Percentiles rank a stretch among this genome's conserved stretches.
Conservation (phyloP, 345 rosid genomes). For the Pelargonium nanum region DNA sequence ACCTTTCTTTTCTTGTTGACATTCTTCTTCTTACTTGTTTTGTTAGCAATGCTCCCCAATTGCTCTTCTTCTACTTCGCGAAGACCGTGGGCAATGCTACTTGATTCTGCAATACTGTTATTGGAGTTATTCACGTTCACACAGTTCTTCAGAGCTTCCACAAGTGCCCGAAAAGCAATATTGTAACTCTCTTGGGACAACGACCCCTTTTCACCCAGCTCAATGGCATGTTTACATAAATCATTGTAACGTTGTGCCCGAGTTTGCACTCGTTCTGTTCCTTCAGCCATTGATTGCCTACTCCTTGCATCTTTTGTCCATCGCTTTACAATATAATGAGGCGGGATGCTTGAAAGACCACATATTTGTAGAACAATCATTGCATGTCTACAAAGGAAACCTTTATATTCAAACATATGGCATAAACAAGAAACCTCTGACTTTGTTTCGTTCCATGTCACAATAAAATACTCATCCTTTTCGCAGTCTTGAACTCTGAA, state of each 20-base stretch:
- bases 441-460: conserved; percentile 35
- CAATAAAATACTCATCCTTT: conserved; percentile 37
- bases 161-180: conserved; percentile 35
- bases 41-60: conserved; percentile 20
- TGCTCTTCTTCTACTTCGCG: conserved; percentile 28
- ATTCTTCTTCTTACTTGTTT: conserved; percentile 34
- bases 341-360: conserved; percentile 35
- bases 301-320: conserved; percentile 52
- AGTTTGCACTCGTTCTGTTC: conserved; percentile 18
- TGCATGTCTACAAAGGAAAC: conserved; percentile 50
- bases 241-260: conserved; percentile 44
- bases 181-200: conserved; percentile 26
- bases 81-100: conserved; percentile 14
- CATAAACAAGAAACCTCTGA: conserved; percentile 41
- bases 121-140: conserved; percentile 34
- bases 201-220: conserved; percentile 46
- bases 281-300: conserved; percentile 22
- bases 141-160: conserved; percentile 40
- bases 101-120: conserved; percentile 21
- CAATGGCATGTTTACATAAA: conserved; percentile 34
- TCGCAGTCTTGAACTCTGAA: conserved; percentile 48
- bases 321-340: conserved; percentile 37
- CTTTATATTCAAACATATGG: conserved; percentile 37
- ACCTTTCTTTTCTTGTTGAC: conserved; percentile 41
- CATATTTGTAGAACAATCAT: conserved; percentile 51